Conservation (phyloP, 768 basidiomycete genomes). For the Tricholoma saponaceum region DNA sequence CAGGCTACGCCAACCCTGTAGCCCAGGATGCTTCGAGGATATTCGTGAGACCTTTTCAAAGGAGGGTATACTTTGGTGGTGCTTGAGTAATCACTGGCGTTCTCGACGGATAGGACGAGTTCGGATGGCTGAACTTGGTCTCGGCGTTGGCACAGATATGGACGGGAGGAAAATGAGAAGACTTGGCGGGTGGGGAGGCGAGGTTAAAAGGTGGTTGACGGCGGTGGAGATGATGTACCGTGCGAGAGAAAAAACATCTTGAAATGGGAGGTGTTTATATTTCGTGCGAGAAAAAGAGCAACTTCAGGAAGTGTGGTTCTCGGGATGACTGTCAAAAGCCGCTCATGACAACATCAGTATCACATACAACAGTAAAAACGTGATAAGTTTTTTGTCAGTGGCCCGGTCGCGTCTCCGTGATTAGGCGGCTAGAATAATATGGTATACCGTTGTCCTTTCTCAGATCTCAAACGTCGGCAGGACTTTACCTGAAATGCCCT, state of each 20-base stretch:
- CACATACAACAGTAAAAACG: neutral
- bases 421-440: too few relatives aligned
- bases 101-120: slow-evolving; percentile 21
- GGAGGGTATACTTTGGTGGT: slow-evolving; percentile 52
- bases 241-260: neutral
- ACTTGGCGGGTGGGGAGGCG: slow-evolving; percentile 47
- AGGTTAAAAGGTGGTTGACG: slow-evolving; percentile 37
- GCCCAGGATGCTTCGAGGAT: slow-evolving; percentile 44
- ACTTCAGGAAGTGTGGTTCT: neutral
- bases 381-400: neutral
- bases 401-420: neutral
- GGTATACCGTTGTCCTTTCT: too few relatives aligned
- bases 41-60: slow-evolving; percentile 36
- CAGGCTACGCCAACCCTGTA: slow-evolving; percentile 33
- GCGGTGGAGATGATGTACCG: slow-evolving; percentile 25
- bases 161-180: slow-evolving; percentile 37
- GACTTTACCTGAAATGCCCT: too few relatives aligned
- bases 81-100: slow-evolving; percentile 36
- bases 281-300: neutral
- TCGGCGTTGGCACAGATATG: slow-evolving; percentile 26
- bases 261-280: neutral
- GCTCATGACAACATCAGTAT: neutral
- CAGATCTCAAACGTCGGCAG: too few relatives aligned
- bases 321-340: too few relatives aligned
- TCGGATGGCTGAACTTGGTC: slow-evolving; percentile 28